Evolutionary conservation across 176 grass and related monocot genomes (phyloP).

Genomic region (Triticum timopheevii): DNA sequence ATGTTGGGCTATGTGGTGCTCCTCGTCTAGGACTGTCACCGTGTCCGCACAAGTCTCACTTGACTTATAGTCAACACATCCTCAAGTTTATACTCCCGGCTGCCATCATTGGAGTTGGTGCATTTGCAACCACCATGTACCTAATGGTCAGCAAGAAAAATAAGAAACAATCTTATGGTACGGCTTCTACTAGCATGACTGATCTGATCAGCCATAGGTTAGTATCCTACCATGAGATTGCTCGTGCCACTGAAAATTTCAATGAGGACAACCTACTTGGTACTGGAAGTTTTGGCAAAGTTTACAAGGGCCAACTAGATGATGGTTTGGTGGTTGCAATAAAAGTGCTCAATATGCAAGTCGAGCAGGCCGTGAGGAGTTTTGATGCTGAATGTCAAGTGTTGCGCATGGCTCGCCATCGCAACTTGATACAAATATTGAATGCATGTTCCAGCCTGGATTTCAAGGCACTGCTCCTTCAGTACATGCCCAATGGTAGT

Average conservation of each 20-base stretch:
- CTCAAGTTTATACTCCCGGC: background rate
- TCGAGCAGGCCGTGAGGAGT: background rate
- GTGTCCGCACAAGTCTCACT: background rate
- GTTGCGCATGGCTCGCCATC: background rate
- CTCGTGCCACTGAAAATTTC: too few relatives aligned
- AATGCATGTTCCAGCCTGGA: background rate
- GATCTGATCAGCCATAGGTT: background rate
- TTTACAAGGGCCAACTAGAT: background rate
- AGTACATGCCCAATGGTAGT: background rate
- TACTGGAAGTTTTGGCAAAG: too few relatives aligned
- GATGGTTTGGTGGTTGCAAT: background rate
- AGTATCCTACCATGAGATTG: background rate
- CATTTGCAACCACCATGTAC: background rate
- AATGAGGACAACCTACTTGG: too few relatives aligned
- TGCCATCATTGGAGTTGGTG: background rate
- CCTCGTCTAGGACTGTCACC: background rate
- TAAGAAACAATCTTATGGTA: background rate
- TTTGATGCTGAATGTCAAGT: background rate
- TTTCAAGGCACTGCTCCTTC: background rate
- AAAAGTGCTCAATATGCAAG: background rate
- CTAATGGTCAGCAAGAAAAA: background rate
- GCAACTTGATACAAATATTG: background rate
- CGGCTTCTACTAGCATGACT: background rate
- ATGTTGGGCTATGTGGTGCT: conserved; percentile 1
- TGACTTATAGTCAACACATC: background rate